phyloP scores from a whole-genome alignment of 1,139 yeast species.

The Blastobotrys buckinghamii region DNA sequence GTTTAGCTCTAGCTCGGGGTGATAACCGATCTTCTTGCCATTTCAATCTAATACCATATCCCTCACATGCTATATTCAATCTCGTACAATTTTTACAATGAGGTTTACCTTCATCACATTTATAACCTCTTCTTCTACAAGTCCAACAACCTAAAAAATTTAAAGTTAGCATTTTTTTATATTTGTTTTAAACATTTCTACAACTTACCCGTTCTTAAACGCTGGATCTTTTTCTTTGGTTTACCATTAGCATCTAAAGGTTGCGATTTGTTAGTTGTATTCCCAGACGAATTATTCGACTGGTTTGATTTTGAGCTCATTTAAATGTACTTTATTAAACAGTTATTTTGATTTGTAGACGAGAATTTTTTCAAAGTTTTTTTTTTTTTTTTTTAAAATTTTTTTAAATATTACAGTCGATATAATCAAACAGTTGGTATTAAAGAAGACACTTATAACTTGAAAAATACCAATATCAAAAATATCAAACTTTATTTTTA shows the following conservation, averaged over 20 bases:
- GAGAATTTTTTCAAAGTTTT: too few species aligned
- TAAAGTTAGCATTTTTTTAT: not conserved
- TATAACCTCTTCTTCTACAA: slow-evolving; percentile 73
- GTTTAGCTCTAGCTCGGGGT: slow-evolving; percentile 5
- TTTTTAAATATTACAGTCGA: too few species aligned
- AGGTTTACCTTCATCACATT: slow-evolving; percentile 77
- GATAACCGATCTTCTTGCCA: slow-evolving; percentile 21
- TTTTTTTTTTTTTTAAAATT: too few species aligned
- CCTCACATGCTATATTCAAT: slow-evolving; percentile 25
- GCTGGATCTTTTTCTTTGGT: slow-evolving; percentile 24
- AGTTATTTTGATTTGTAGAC: too few species aligned
- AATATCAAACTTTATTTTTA: too few species aligned
- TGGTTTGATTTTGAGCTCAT: too few species aligned
- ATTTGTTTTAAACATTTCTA: not conserved
- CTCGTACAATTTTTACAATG: slow-evolving; percentile 25
- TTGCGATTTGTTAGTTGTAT: too few species aligned
- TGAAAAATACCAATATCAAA: too few species aligned
- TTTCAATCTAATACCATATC: slow-evolving; percentile 27
- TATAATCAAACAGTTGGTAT: too few species aligned
- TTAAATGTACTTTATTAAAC: too few species aligned
- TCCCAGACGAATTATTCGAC: too few species aligned
- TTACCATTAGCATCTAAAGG: not conserved
- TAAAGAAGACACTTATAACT: too few species aligned
- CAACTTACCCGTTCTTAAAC: slow-evolving; percentile 25
- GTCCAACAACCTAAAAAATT: slow-evolving; percentile 57